Evolutionary conservation across 371 early-diverging fungal genomes (phyloP), one percentile per base, ranked within the genome.

Genomic region (Mucor saturninus): DNA sequence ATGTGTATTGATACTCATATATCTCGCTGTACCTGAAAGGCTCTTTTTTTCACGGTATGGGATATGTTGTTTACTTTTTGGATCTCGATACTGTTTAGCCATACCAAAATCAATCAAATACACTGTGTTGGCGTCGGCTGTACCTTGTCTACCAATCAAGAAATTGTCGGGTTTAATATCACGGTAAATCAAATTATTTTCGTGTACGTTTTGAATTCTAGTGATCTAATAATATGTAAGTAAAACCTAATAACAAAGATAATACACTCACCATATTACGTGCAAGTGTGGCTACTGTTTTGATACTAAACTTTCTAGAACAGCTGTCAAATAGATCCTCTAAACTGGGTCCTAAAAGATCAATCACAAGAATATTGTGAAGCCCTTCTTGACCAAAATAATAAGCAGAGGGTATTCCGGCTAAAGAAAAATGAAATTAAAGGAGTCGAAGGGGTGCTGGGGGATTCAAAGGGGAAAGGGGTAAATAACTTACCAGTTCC

Each of bases 81-180:
- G 93, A 75, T 95, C 92, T 53, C 94, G 83, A 68, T 94, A 97
- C 60, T 91, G 86, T 72, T 98, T 98, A 28, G 95, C 94, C 92
- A 98, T 94, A 54, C 98, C 98, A 83, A 95, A 94, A 75, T 98
- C 98, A 59, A 98, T 86, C 73, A 93, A 86, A 66, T 86, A 91
- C n/a, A 91, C 81, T 38, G 75, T 79, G 57, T 84, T 83, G 9
- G 85, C 84, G 57, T 83, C 78, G 14, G 86, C 80, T 54, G 86
- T 83, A 54, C 84, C 76, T n/a, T 92, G 87, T 37, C 91, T 78
- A 50, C 96, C 95, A 64, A 95, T 89, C 37, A 97, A 77, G 76
- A 99, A 99, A 83, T 99, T 99, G 79, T 99, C 99, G n/a, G 99
- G 99, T 75, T 99, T 99, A 67, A 99, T 98, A 77, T 99, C 99